Percentiles rank a stretch among this genome's conserved stretches.
phyloP scores from a whole-genome alignment of 306 rosid species.

The Medicago truncatula region DNA sequence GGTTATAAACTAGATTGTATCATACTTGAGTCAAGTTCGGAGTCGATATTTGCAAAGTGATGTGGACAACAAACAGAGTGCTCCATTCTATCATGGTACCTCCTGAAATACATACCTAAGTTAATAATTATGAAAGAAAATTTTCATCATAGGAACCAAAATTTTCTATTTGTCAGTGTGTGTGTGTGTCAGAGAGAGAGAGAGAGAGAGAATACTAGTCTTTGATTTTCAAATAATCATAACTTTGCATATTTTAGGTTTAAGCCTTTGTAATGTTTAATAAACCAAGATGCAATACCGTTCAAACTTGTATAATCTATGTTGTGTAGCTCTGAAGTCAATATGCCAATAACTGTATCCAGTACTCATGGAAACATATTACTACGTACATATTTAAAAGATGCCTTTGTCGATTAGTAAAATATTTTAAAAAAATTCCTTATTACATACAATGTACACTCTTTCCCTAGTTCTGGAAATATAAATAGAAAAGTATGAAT shows the following conservation, averaged over 20 bases:
- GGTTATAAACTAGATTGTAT: constrained; percentile 8
- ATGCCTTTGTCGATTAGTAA: background rate
- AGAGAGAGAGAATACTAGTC: background rate
- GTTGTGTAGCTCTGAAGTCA: background rate
- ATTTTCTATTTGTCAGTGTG: background rate
- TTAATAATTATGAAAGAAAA: constrained; percentile 1
- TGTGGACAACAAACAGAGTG: constrained; percentile 45
- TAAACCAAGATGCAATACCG: background rate
- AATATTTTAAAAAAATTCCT: too few relatives aligned
- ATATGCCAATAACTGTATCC: background rate
- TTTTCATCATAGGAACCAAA: background rate
- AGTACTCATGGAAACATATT: background rate
- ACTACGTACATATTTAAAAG: background rate
- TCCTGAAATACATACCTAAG: constrained; percentile 51
- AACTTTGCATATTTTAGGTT: background rate
- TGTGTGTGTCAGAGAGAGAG: too few relatives aligned
- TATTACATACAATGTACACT: too few relatives aligned
- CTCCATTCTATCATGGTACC: constrained; percentile 60
- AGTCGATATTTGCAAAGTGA: constrained; percentile 47
- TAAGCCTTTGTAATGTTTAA: background rate
- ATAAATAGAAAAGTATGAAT: too few relatives aligned
- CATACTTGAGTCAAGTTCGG: constrained; percentile 59
- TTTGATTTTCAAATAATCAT: background rate
- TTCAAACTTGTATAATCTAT: background rate
- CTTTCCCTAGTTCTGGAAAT: too few relatives aligned